Evolutionary conservation across 192 early-diverging fungal genomes (phyloP).

Genomic region (Cladochytrium replicatum): DNA sequence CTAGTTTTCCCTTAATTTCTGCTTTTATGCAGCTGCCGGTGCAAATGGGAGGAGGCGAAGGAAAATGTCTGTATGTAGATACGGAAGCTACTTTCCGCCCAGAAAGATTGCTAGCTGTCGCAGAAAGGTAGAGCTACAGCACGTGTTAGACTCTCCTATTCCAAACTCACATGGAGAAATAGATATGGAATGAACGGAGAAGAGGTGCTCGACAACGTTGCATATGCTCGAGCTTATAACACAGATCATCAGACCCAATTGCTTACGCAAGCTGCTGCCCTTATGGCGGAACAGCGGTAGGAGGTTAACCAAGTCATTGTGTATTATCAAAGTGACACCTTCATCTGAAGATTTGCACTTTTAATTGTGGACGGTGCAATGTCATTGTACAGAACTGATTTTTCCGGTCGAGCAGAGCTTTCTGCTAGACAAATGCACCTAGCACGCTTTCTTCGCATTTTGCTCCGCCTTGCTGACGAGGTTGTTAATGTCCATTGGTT

Average conservation of each 20-base stretch:
- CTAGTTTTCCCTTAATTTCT: too few relatives aligned
- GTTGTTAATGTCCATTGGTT: too few relatives aligned
- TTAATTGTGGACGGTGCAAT: constrained; percentile 90
- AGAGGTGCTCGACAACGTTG: constrained; percentile 89
- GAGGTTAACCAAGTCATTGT: too few relatives aligned
- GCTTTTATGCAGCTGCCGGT: constrained; percentile 46
- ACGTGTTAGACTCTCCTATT: too few relatives aligned
- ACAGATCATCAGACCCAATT: constrained; percentile 88
- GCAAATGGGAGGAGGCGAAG: constrained; percentile 83
- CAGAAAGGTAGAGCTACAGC: constrained; percentile 54
- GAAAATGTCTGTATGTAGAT: constrained; percentile 93
- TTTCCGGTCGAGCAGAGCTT: constrained; percentile 87
- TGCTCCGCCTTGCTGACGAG: constrained; percentile 86
- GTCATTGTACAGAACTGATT: constrained; percentile 91
- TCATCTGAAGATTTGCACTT: constrained; percentile 53
- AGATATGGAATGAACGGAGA: constrained; percentile 61
- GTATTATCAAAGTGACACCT: neutral
- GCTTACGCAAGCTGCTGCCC: constrained; percentile 63
- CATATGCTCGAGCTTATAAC: constrained; percentile 89
- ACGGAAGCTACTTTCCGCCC: constrained; percentile 96
- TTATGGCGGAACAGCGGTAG: constrained; percentile 71
- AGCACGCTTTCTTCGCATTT: constrained; percentile 75
- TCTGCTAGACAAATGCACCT: constrained; percentile 91
- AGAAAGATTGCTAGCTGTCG: constrained; percentile 70
- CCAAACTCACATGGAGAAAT: too few relatives aligned